A percentile compares a stretch with the other conserved stretches of the same genome.
phyloP scores from a whole-genome alignment of 306 rosid species.

The Castanea sativa region DNA sequence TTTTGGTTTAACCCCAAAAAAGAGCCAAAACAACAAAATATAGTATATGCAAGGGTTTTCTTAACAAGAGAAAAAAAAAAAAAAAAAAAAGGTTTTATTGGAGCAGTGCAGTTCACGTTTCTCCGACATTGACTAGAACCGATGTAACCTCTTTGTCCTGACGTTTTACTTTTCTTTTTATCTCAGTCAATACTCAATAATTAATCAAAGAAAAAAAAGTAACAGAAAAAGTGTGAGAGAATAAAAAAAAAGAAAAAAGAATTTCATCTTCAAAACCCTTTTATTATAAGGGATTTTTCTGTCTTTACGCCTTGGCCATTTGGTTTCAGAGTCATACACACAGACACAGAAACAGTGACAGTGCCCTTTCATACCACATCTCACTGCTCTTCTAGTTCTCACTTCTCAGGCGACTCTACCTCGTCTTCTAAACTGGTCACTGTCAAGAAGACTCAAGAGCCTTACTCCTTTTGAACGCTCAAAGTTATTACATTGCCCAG shows the following conservation, averaged over 20 bases:
- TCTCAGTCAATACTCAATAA: no score
- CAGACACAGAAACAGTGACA: not conserved
- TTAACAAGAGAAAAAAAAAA: not conserved
- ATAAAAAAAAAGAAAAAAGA: no score
- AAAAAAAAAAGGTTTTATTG: not conserved
- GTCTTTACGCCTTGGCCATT: no score
- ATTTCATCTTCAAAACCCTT: no score
- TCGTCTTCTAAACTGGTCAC: conserved; percentile 4
- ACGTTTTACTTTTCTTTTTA: not conserved
- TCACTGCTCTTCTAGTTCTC: not conserved
- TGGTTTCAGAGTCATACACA: no score
- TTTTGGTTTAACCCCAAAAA: no score
- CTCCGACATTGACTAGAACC: not conserved
- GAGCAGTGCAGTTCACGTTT: not conserved
- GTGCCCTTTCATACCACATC: not conserved
- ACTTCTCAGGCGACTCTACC: conserved; percentile 17
- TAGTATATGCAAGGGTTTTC: no score
- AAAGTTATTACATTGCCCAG: conserved; percentile 31
- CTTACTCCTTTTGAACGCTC: conserved; percentile 18
- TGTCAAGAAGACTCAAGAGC: not conserved
- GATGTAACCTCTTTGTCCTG: not conserved
- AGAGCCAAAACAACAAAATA: no score
- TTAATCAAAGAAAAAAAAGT: no score
- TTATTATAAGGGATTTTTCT: no score
- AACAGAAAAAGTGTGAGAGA: no score